Base-by-base conservation (phyloP, 192 early-diverging fungal genomes). In the Spizellomyces punctatus region DNA sequence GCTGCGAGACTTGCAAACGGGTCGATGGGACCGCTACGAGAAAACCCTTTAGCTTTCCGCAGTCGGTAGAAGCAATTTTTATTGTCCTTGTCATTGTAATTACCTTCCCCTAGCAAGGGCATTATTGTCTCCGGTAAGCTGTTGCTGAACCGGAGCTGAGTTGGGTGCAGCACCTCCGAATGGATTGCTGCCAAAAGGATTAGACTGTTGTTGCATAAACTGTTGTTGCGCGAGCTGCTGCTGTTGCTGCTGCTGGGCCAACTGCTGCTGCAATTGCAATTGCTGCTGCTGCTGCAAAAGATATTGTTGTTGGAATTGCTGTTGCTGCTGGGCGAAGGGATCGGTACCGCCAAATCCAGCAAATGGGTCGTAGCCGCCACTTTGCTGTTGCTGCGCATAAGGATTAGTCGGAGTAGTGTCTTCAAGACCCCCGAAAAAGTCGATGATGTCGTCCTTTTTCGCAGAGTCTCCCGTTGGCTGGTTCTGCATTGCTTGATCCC, bases 401-500 rank as follows among this genome's bases (percentile, higher is more conserved):
- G 77, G 72, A 62, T 79, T 73, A 27, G 68, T 61, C 22, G 63
- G 67, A 52, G 54, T 65, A 9, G 75, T 59, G 10, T 57, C 70
- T 46, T 82, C 80, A 45, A 78, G 45, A 57, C 69, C 72, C 17
- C 74, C 73, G 62, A 82, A 85, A 61, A 85, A 82, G 60, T 84
- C 83, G 46, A 84, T 79, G 22, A 84, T 76, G 56, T 81, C 74
- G 48, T 78, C 69, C 21, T 55, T 45, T 46, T 49, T 22, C 6
- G 49, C 55, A 22, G 57, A 50, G 21, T 43, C 42, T 69, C 57
- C 22, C 19, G 60, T 8, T 36, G 27, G 27, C 21, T 19, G 10
- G 14, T 58, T 60, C 58, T 22, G 14, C 46, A 17, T 69, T n/a
- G 67, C 52, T 22, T 58, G 47, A 64, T 78, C 65, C 16, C 65